Percentiles rank a stretch among this genome's conserved stretches.
Conservation (phyloP, 2,329 filamentous ascomycete genomes). For the Nothophaeocryptopus gaeumannii region DNA sequence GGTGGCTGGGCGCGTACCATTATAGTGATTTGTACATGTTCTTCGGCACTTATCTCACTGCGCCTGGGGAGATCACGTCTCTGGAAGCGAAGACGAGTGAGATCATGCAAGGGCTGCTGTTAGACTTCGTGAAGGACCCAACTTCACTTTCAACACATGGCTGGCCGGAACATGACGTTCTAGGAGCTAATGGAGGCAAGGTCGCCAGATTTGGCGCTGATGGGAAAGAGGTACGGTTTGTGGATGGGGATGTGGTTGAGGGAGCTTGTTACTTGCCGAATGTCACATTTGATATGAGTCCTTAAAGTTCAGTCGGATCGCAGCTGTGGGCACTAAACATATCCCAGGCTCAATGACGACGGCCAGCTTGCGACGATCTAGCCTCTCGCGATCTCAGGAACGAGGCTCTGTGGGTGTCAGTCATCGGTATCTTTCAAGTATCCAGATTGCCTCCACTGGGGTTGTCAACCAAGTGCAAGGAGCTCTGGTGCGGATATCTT, state of each 20-base stretch:
- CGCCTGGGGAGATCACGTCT: conserved; percentile 26
- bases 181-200: conserved; percentile 13
- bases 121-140: conserved; percentile 38
- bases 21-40: conserved; percentile 36
- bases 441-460: too few relatives aligned
- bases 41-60: conserved; percentile 37
- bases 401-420: too few relatives aligned
- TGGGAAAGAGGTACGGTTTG: conserved; percentile 20
- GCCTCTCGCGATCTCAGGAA: too few relatives aligned
- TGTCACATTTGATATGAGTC: too few relatives aligned
- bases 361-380: too few relatives aligned
- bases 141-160: conserved; percentile 26
- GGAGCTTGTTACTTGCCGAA: conserved; percentile 13
- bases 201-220: conserved; percentile 23
- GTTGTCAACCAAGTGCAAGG: too few relatives aligned
- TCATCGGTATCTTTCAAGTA: too few relatives aligned
- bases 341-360: too few relatives aligned
- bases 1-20: conserved; percentile 39
- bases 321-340: too few relatives aligned
- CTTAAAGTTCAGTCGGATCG: too few relatives aligned
- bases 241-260: conserved; percentile 17
- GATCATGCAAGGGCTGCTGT: conserved; percentile 38
- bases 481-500: too few relatives aligned
- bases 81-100: conserved; percentile 34
- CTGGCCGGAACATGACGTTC: conserved; percentile 34